Base-by-base conservation (phyloP, 2,329 filamentous ascomycete genomes). In the Curvularia sp. region DNA sequence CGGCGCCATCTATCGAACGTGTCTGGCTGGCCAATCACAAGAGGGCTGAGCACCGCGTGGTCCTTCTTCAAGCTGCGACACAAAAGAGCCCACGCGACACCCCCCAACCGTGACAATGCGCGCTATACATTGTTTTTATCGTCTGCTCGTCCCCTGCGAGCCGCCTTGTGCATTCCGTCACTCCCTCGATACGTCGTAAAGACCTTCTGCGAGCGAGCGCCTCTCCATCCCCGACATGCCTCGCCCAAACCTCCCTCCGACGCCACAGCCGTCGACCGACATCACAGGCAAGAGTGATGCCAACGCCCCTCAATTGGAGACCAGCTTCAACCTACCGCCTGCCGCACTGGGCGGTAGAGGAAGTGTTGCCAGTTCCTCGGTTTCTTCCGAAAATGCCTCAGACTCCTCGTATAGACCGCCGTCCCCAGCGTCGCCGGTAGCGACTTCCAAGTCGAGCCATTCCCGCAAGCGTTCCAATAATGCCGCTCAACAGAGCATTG, bases 191-290 rank as follows among this genome's bases (percentile, higher is more conserved):
- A 55, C 15, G 13, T 51, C 55, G 38, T 65, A 50, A 56, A 42
- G 47, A 42, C 24, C 12, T 55, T 55, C 35, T 48, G 69, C 69
- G 67, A 69, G 59, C 70, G 67, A 70, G 58, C 55, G 44, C 52
- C 55, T 51, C 60, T 57, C 63, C 42, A 26, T n/a, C 44, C 48
- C 64, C 57, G 74, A 66, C 63, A 93, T 93, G 90, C 86, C 89
- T 75, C 87, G 84, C 58, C 82, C 85, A 44, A 82, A 81, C 55
- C 82, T 88, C 53, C 91, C 89, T 44, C 91, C 89, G 43, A 96
- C 92, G 49, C 92, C 92, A 41, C 88, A 87, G 52, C 90, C 91
- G 10, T 94, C 91, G 33, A 89, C 89, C 50, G 92, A 95, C 72
- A 91, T 95, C 74, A 85, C 86, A 56, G 88, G 87, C 64, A 87